A percentile compares a stretch with the other conserved stretches of the same genome.
These are phyloP conservation scores for Xylona heveae DNA, from an alignment of 495 filamentous ascomycete species.

Conservation along the genomic window DNA sequence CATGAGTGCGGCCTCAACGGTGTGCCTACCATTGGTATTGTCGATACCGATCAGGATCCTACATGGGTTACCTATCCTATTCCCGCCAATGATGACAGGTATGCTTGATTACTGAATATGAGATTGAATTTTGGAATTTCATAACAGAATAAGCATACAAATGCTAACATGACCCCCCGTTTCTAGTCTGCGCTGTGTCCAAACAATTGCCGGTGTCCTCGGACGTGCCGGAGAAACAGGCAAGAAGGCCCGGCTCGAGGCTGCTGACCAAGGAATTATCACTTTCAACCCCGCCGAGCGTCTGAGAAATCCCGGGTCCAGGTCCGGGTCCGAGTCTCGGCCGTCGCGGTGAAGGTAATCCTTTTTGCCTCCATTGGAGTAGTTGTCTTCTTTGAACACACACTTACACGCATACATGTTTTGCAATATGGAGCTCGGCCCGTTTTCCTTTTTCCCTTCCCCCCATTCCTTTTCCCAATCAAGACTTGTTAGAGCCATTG, in stretches of 20 bases:
- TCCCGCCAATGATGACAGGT: conserved; percentile 89
- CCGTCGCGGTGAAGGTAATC: no score
- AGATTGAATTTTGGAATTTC: not conserved
- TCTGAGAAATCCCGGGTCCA: no score
- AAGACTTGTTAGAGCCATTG: no score
- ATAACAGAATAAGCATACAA: not conserved
- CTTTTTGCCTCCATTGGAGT: no score
- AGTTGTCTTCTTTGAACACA: no score
- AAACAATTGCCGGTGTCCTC: conserved; percentile 66
- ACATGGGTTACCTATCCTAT: conserved; percentile 94
- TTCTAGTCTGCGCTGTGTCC: conserved; percentile 49
- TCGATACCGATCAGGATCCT: conserved; percentile 86
- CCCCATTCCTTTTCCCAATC: no score
- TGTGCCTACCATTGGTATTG: conserved; percentile 83
- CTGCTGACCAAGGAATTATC: conserved; percentile 34
- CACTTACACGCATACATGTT: no score
- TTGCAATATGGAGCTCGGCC: no score
- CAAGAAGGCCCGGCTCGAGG: conserved; percentile 35
- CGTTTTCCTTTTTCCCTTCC: no score
- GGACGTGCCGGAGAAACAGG: conserved; percentile 70
- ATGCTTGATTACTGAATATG: conserved; percentile 9
- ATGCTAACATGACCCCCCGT: conserved; percentile 1
- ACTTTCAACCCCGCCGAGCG: conserved; percentile 31
- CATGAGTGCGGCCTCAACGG: conserved; percentile 76
- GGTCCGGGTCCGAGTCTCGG: no score